phyloP scores from a whole-genome alignment of 192 early-diverging fungal species.

The Gaertneriomyces sp. region DNA sequence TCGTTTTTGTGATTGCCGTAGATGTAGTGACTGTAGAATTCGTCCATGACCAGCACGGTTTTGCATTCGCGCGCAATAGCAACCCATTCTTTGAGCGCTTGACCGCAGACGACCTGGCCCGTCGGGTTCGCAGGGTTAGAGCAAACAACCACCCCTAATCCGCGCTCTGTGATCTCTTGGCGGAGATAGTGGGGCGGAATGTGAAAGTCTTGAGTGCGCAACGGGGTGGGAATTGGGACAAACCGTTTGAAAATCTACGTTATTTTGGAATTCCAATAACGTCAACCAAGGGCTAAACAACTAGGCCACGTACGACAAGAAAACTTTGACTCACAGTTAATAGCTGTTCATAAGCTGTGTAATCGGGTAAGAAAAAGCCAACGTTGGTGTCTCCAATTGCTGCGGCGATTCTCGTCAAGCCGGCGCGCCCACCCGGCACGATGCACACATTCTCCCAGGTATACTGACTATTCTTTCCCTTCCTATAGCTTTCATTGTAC shows the following conservation, averaged over 20 bases:
- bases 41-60: slow-evolving; percentile 50
- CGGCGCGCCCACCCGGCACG: slow-evolving; percentile 56
- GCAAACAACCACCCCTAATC: slow-evolving; percentile 45
- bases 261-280: slow-evolving; percentile 24
- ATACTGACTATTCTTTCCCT: slow-evolving; percentile 41
- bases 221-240: slow-evolving; percentile 53
- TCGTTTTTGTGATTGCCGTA: slow-evolving; percentile 35
- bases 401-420: slow-evolving; percentile 50
- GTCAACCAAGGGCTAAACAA: background rate
- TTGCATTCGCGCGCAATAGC: slow-evolving; percentile 38
- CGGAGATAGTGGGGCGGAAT: slow-evolving; percentile 42
- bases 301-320: no score
- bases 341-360: slow-evolving; percentile 30
- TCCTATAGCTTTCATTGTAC: slow-evolving; percentile 49
- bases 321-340: slow-evolving; percentile 3
- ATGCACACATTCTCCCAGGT: slow-evolving; percentile 55
- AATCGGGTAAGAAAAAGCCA: slow-evolving; percentile 56
- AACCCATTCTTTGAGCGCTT: slow-evolving; percentile 38
- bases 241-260: slow-evolving; percentile 47
- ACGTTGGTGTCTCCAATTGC: slow-evolving; percentile 51
- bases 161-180: slow-evolving; percentile 45
- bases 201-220: slow-evolving; percentile 42
- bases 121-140: slow-evolving; percentile 56
- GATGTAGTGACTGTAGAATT: slow-evolving; percentile 56
- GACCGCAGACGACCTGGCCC: slow-evolving; percentile 46